These are phyloP conservation scores for Pontederia crassipes DNA, from an alignment of 176 grass and related monocot species.

Conservation along the genomic window DNA sequence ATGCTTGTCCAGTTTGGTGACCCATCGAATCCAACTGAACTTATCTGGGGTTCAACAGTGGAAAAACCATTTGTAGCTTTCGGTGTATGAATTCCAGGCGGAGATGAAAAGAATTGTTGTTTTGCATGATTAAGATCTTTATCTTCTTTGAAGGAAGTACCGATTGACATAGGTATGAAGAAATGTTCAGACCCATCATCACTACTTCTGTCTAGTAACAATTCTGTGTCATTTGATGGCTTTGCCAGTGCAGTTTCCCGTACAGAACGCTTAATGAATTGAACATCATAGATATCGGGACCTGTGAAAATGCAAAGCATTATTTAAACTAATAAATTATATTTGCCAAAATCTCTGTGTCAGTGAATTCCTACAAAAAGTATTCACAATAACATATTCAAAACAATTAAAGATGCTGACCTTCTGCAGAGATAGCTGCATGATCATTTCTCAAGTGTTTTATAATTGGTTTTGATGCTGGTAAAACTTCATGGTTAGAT, in stretches of 20 bases:
- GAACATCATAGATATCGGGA: constrained; percentile 35
- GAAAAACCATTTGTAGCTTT: constrained; percentile 26
- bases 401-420: constrained; percentile 18
- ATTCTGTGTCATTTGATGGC: constrained; percentile 43
- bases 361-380: not conserved
- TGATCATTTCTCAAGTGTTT: constrained; percentile 27
- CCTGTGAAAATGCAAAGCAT: constrained; percentile 36
- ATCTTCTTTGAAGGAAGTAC: constrained; percentile 41
- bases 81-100: constrained; percentile 27
- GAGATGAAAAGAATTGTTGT: constrained; percentile 35
- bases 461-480: constrained; percentile 24
- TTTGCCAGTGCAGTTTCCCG: constrained; percentile 84
- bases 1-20: constrained; percentile 7
- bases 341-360: constrained; percentile 5
- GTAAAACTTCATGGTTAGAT: constrained; percentile 41
- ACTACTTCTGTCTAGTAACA: constrained; percentile 37
- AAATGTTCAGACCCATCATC: constrained; percentile 77
- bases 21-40: constrained; percentile 15
- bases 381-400: constrained; percentile 5
- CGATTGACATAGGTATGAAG: constrained; percentile 59
- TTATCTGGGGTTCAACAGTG: constrained; percentile 12
- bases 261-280: constrained; percentile 76
- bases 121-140: constrained; percentile 36
- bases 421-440: constrained; percentile 23
- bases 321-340: constrained; percentile 5